phyloP scores from a whole-genome alignment of 139 green algal species.

The Chlamydomonas applanata region DNA sequence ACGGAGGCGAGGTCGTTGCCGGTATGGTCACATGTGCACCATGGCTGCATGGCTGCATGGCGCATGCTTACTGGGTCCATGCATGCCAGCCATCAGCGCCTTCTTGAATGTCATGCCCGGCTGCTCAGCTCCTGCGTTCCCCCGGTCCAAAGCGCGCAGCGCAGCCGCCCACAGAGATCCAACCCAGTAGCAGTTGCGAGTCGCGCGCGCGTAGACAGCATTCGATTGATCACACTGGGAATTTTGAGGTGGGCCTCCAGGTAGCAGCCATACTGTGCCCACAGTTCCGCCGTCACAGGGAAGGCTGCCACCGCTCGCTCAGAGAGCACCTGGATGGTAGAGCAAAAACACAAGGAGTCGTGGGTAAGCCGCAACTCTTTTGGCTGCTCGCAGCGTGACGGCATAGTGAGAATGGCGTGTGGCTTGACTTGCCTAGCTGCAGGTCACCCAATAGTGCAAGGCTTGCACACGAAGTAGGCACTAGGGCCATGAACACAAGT shows the following conservation, averaged over 20 bases:
- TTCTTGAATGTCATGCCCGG: constrained; percentile 33
- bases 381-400: too few species aligned
- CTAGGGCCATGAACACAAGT: too few species aligned
- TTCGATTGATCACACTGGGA: constrained; percentile 33
- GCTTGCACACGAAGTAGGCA: too few species aligned
- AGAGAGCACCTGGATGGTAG: constrained; percentile 53
- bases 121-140: constrained; percentile 7
- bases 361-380: too few species aligned
- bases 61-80: too few species aligned
- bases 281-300: constrained; percentile 76
- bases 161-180: constrained; percentile 63
- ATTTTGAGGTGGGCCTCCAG: constrained; percentile 52
- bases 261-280: constrained; percentile 75
- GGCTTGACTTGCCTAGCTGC: too few species aligned
- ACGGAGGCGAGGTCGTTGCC: too few species aligned
- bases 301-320: constrained; percentile 81
- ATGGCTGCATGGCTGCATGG: too few species aligned
- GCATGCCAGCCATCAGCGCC: constrained; percentile 45
- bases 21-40: not conserved
- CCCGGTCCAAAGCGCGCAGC: constrained; percentile 48
- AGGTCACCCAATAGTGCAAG: too few species aligned
- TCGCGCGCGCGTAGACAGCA: constrained; percentile 57
- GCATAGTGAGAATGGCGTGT: too few species aligned
- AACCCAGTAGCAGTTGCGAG: constrained; percentile 86
- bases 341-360: not conserved